These are phyloP conservation scores for Claviceps sorghi DNA, from an alignment of 2,329 filamentous ascomycete species.

Conservation along the genomic window DNA sequence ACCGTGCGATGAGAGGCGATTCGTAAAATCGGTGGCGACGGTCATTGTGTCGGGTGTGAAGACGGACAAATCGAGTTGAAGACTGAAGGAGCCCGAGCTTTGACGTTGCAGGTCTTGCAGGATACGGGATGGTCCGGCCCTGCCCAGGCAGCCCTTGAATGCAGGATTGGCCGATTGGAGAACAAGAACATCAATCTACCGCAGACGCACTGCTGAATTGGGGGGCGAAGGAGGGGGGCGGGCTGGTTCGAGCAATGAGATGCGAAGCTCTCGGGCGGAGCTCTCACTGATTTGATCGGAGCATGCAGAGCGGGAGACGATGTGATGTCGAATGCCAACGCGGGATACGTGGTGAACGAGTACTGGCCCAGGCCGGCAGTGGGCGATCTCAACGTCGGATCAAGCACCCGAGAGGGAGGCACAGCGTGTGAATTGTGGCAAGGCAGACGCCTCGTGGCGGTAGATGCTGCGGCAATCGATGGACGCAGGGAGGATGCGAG, in stretches of 20 bases:
- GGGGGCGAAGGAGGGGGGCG: not conserved
- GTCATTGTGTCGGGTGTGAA: constrained; percentile 43
- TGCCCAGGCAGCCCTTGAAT: constrained; percentile 1
- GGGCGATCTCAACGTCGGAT: not conserved
- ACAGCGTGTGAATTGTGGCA: not conserved
- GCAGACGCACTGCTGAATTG: constrained; percentile 12
- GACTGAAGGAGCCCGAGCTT: not conserved
- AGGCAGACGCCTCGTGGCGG: not conserved
- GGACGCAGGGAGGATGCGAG: constrained; percentile 9
- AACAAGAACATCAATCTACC: constrained; percentile 5
- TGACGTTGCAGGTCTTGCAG: not conserved
- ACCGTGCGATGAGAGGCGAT: constrained; percentile 48
- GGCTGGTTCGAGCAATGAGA: not conserved
- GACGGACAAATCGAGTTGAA: not conserved
- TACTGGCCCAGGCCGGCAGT: not conserved
- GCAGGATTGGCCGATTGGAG: constrained; percentile 1
- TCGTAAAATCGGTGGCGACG: constrained; percentile 57
- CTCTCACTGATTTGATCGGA: constrained; percentile 17
- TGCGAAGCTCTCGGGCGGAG: constrained; percentile 16
- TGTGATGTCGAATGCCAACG: constrained; percentile 4
- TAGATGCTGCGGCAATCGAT: constrained; percentile 6
- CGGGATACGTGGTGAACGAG: constrained; percentile 1
- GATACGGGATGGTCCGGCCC: not conserved
- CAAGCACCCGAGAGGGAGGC: too few relatives aligned
- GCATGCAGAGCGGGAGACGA: constrained; percentile 19